Evolutionary conservation across 2,329 filamentous ascomycete species (phyloP).

Genomic region (Beauveria sp.): DNA sequence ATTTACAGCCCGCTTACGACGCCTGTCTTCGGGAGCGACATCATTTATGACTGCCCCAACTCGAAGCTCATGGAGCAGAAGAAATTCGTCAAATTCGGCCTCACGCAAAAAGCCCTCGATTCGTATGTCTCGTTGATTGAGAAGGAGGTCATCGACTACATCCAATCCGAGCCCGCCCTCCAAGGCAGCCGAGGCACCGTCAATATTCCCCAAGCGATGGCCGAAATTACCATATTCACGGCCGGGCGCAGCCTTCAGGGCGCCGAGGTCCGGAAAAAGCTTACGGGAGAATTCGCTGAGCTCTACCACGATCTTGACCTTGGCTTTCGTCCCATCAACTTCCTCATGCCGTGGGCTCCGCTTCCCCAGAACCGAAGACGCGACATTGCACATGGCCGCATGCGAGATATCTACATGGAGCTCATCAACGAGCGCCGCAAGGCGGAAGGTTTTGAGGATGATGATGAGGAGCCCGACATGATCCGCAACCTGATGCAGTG

Average conservation of each 20-base stretch:
- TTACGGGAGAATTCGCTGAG: constrained; percentile 64
- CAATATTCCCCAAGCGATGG: constrained; percentile 59
- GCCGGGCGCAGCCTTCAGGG: constrained; percentile 70
- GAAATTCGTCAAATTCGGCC: constrained; percentile 68
- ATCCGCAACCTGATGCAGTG: constrained; percentile 74
- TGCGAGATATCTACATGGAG: constrained; percentile 62
- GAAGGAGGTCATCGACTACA: constrained; percentile 58
- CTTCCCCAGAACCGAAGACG: constrained; percentile 68
- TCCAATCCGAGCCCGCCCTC: constrained; percentile 49
- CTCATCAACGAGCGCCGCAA: constrained; percentile 58
- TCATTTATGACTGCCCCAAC: constrained; percentile 80
- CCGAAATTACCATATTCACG: constrained; percentile 74
- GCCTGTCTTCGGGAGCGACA: constrained; percentile 64
- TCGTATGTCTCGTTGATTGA: constrained; percentile 65
- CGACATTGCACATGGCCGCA: constrained; percentile 62
- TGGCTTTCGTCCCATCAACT: constrained; percentile 74
- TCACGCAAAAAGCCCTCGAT: constrained; percentile 57
- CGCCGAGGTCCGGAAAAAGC: constrained; percentile 63
- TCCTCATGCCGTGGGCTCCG: constrained; percentile 71
- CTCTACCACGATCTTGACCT: constrained; percentile 70
- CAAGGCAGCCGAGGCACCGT: constrained; percentile 51
- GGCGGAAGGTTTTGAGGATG: constrained; percentile 31
- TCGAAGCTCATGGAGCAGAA: constrained; percentile 85
- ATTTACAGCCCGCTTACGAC: constrained; percentile 44
- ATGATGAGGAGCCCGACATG: constrained; percentile 56